phyloP scores from a whole-genome alignment of 1,284 basidiomycete genomes.

The Coriolopsis trogii region DNA sequence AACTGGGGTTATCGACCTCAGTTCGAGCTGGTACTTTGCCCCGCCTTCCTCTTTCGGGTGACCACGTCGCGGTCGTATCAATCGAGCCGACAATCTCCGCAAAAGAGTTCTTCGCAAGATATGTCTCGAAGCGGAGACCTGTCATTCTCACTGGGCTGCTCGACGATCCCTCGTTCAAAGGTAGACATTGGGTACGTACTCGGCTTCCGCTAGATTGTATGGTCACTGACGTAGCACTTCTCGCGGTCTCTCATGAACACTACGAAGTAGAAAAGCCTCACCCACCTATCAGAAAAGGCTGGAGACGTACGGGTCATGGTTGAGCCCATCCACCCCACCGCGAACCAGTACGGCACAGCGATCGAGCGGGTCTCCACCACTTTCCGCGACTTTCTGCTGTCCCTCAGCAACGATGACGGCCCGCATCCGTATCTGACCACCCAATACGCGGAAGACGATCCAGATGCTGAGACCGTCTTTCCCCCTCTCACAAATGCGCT shows the following conservation, averaged over 20 bases:
- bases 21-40: too few relatives aligned
- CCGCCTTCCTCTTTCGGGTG: too few relatives aligned
- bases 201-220: too few relatives aligned
- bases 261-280: slow-evolving; percentile 25
- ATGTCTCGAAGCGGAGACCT: slow-evolving; percentile 31
- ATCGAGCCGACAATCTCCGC: slow-evolving; percentile 18
- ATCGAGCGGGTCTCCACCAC: slow-evolving; percentile 30
- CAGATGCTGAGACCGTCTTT: slow-evolving; percentile 32
- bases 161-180: slow-evolving; percentile 33
- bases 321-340: slow-evolving; percentile 34
- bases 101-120: slow-evolving; percentile 29
- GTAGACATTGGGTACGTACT: slow-evolving; percentile 31
- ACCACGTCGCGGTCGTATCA: too few relatives aligned
- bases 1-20: too few relatives aligned
- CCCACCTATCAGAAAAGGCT: slow-evolving; percentile 31
- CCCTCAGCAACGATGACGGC: slow-evolving; percentile 24
- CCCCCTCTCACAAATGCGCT: slow-evolving; percentile 36
- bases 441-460: slow-evolving; percentile 35
- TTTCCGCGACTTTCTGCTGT: slow-evolving; percentile 31
- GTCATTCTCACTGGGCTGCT: slow-evolving; percentile 32
- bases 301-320: slow-evolving; percentile 32
- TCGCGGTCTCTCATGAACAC: background rate
- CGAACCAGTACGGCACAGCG: slow-evolving; percentile 35
- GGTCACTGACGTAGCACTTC: too few relatives aligned
- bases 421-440: slow-evolving; percentile 37